A percentile compares a stretch with the other conserved stretches of the same genome.
phyloP scores from a whole-genome alignment of 129 eudicot species.

The Escallonia herrerae region DNA sequence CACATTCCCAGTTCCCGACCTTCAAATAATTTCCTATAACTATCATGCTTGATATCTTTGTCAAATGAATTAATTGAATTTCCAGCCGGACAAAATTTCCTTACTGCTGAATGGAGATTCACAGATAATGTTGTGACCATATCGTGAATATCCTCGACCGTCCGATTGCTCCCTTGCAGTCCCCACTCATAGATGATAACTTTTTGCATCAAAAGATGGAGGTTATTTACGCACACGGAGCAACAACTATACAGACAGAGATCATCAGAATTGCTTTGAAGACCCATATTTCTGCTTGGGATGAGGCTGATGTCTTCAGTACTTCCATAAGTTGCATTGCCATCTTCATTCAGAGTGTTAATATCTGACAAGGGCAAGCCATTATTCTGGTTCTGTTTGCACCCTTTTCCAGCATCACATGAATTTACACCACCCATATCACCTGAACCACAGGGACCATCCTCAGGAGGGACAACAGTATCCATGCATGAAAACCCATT shows the following conservation, averaged over 20 bases:
- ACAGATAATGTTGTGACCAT: conserved; percentile 50
- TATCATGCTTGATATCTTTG: conserved; percentile 9
- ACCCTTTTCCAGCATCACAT: conserved; percentile 5
- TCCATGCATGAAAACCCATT: conserved; percentile 38
- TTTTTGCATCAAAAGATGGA: conserved; percentile 35
- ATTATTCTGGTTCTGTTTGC: conserved; percentile 13
- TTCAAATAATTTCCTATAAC: conserved; percentile 9
- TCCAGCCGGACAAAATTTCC: conserved; percentile 35
- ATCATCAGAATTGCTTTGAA: conserved; percentile 16
- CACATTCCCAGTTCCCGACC: conserved; percentile 21
- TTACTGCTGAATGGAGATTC: conserved; percentile 43
- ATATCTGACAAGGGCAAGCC: conserved; percentile 13
- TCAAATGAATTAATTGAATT: neutral
- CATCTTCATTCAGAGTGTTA: conserved; percentile 13
- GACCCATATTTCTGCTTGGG: conserved; percentile 2
- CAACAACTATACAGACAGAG: conserved; percentile 62
- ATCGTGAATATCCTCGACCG: conserved; percentile 71
- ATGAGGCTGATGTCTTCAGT: neutral
- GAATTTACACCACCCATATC: conserved; percentile 13
- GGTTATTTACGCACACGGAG: conserved; percentile 48
- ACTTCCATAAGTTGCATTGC: conserved; percentile 1
- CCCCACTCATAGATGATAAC: conserved; percentile 28
- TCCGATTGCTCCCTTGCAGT: conserved; percentile 25
- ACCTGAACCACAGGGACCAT: conserved; percentile 23
- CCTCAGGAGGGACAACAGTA: conserved; percentile 17